Evolutionary conservation across 2,329 filamentous ascomycete genomes (phyloP), one percentile per base, ranked within the genome.

Genomic region (Aspergillus udagawae): DNA sequence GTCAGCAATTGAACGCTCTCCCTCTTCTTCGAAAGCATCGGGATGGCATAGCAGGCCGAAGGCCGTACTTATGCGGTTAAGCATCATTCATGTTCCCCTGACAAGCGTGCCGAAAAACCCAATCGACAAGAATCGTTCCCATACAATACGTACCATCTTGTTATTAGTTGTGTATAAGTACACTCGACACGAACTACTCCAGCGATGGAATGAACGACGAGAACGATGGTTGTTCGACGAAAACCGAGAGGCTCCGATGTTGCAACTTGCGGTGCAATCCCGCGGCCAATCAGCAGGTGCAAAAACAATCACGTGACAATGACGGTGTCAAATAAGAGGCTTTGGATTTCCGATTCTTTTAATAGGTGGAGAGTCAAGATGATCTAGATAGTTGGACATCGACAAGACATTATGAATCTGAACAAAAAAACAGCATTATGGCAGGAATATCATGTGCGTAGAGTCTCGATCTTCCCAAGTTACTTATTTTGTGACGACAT

Each of bases 191-290:
- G 60, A 68, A 67, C 67, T 62, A 61, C 63, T 65, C 56, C 56
- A 65, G 59, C 53, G 61, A 62, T 60, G 59, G 52, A 56, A 60
- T 62, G 63, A 52, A 41, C 52, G 52, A 55, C 55, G 55, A 59
- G 52, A 38, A 56, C 53, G 53, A 56, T 44, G 52, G 49, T 29
- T 49, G 27, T 64, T 69, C 65, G 67, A 70, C 65, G 65, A 73
- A 72, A 73, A 72, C 69, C 71, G 71, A 69, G 65, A 67, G 63
- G 52, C 63, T 65, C 65, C 67, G 67, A 68, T 49, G 57, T 51
- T 63, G 66, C 64, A 47, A 63, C 66, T 57, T 51, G 21, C 23
- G 29, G 54, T 25, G 23, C 55, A 53, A 44, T 48, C 35, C 42
- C 44, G 47, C 44, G n/a, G 48, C 70, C 69, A 72, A 73, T 73